Evolutionary conservation across 768 basidiomycete genomes (phyloP), one percentile per base, ranked within the genome.

Genomic region (Leccinum rimulosum): DNA sequence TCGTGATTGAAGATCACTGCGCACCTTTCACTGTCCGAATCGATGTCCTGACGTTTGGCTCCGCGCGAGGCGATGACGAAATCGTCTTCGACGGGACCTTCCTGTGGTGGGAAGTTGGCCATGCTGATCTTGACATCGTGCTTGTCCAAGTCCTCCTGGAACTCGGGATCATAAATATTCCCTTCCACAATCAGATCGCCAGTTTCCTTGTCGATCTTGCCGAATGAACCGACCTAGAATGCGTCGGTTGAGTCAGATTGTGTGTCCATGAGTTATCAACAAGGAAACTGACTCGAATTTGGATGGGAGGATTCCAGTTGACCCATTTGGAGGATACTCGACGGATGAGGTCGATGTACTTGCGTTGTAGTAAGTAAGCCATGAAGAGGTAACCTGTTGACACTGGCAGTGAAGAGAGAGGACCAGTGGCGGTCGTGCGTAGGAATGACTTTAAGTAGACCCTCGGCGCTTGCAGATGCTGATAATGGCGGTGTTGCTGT

Each of bases 301-400:
- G 56, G 31, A 61, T 58, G 11, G 67, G 68, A 0, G 75, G 74
- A 52, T 77, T 70, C 75, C 76, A 76, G 50, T 70, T 77, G 30
- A 75, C 73, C 72, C 70, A 76, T 60, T 76, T 76, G 28, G 70
- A 73, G 15, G 74, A 72, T 4, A 47, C 56, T 5, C 45, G 27
- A 10, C 51, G 67, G 33, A 77, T 73, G 15, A 77, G 71, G 40
- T 76, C 75, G 35, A 75, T 67, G 61, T 66, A 76, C 57, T 76
- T 77, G 58, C 75, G 68, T 43, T 61, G 68, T 19, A 64, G 68
- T 19, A 64, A 0, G 22, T 50, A 54, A 31, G 59, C 22, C 63
- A 70, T 68, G 22, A 9, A 6, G 51, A 47, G 4, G 33, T 19
- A 6, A 22, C 14, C 47, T 25, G 6, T 48, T 15, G 10, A 6